Base-by-base conservation (phyloP, 352 stramenopile species). In the Phytophthora boehmeriae region DNA sequence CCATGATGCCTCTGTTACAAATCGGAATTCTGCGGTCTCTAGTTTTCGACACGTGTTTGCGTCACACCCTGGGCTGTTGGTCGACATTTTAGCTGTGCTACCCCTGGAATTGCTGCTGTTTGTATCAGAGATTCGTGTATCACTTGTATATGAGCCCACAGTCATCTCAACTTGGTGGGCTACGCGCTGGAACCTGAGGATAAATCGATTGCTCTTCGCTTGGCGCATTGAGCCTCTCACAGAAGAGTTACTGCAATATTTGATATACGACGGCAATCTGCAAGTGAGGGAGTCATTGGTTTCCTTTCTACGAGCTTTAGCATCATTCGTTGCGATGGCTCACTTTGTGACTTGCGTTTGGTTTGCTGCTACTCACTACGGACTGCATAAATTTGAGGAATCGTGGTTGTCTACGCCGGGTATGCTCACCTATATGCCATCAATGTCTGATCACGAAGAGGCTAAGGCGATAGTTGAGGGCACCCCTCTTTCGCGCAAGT, bases 301-400 rank as follows among this genome's bases (percentile, higher is more conserved):
- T 1, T 67, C 66, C 17, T 85, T 86, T 23, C 19, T 59, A 6
- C 63, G 75, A 2, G 77, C 78, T 8, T 44, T 88, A 5, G 36
- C n/a, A 2, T 65, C 62, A 32, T 88, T 80, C 47, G 14, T 86
- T 9, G 42, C 69, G 23, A 78, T 82, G 63, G 76, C 61, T 10
- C 78, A 88, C 46, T 80, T 72, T 49, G 81, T 88, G 41, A 73
- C 73, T 1, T 84, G 73, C 32, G 28, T 74, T 43, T 88, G 75
- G 75, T 86, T 71, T 51, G 66, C 63, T 2, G 48, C 66, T 8
- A 74, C 71, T 38, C 68, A 80, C 47, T 63, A 68, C 20, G 59
- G 59, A 8, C 68, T 65, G n/a, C 19, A 73, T 2, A 34, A 53
- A 9, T 84, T 73, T 44, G 11, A 43, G 4, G 46, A 63, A 20